Evolutionary conservation across 139 green algal species (phyloP), one percentile per base, ranked within the genome.

Genomic region (Mychonastes homosphaera): DNA sequence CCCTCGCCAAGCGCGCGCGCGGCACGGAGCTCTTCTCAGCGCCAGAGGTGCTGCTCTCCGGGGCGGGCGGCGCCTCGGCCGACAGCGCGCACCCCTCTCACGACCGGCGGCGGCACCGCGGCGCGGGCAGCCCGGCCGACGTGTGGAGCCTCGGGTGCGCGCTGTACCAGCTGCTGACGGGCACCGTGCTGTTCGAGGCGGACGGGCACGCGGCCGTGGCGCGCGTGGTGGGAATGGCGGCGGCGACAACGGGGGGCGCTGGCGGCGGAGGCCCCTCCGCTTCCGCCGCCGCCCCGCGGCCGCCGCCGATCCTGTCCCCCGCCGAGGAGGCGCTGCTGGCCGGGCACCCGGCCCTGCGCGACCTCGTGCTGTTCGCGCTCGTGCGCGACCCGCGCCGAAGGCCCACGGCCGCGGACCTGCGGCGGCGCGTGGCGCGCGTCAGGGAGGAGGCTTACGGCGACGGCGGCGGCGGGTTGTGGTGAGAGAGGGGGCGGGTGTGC

Each of bases 121-220:
- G 64, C 23, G 69, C 50, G 23, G 79, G 74, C 23, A 12, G 56
- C 7, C 36, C 77, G 13, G 58, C 64, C 43, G 87, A 95, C 68
- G 74, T 90, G n/a, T 95, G 87, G 87, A 70, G 67, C 23, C 56
- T 93, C 40, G 86, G 80, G 15, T 91, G 85, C 78, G 67, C 90
- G 29, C 75, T 94, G 29, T 93, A 79, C 55, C 86, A 94, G 67
- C 68, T 95, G 6, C 38, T 92, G 16, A 87, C 83, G 4, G 82
- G 84, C 28, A 40, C 52, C 26, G 30, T 71, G 47, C 69, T 80
- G 49, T 80, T 78, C 58, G 60, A 67, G 10, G 41, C 46, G 15
- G 51, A 71, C 53, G 61, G 36, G 12, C 13, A 44, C 36, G 36
- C 13, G 36, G 10, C 12, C 36, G 36, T 44, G 12, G 36, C 12